Percentiles rank a stretch among this genome's conserved stretches.
Evolutionary conservation across 768 basidiomycete species (phyloP).

Genomic region (Leccinum obscurum): DNA sequence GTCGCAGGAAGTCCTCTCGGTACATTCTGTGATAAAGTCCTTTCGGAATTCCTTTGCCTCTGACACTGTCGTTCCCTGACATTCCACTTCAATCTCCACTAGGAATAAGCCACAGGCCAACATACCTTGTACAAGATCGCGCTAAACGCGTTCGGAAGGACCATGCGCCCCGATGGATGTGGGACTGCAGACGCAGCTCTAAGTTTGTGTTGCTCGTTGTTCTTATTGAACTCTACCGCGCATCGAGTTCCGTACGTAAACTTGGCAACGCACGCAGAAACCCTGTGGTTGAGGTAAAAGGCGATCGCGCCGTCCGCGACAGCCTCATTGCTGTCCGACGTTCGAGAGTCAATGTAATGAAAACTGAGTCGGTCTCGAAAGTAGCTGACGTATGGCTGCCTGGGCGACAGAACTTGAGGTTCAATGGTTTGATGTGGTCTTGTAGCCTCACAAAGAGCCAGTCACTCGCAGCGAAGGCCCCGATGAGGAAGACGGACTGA

Average conservation of each 20-base stretch:
- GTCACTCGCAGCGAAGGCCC: too few species aligned
- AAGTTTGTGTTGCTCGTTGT: constrained; percentile 30
- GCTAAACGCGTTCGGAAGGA: constrained; percentile 34
- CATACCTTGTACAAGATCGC: constrained; percentile 31
- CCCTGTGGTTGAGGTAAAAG: constrained; percentile 44
- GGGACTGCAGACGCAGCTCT: constrained; percentile 30
- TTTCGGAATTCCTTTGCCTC: constrained; percentile 34
- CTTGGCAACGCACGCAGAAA: constrained; percentile 39
- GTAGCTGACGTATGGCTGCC: too few species aligned
- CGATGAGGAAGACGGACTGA: too few species aligned
- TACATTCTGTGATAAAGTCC: constrained; percentile 31
- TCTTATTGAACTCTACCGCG: constrained; percentile 29
- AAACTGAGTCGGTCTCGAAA: constrained; percentile 8
- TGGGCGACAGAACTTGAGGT: too few species aligned
- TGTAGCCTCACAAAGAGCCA: too few species aligned
- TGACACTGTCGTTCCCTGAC: constrained; percentile 29
- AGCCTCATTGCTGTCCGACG: constrained; percentile 39
- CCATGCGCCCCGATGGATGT: constrained; percentile 32
- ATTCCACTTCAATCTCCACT: not conserved
- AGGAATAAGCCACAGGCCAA: not conserved
- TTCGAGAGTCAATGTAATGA: not conserved
- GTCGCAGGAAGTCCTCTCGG: constrained; percentile 28
- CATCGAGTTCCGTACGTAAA: constrained; percentile 40
- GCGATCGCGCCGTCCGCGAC: constrained; percentile 47
- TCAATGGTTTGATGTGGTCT: too few species aligned